phyloP scores from a whole-genome alignment of 106 monocot genomes.

The Platanthera guangdongensis region DNA sequence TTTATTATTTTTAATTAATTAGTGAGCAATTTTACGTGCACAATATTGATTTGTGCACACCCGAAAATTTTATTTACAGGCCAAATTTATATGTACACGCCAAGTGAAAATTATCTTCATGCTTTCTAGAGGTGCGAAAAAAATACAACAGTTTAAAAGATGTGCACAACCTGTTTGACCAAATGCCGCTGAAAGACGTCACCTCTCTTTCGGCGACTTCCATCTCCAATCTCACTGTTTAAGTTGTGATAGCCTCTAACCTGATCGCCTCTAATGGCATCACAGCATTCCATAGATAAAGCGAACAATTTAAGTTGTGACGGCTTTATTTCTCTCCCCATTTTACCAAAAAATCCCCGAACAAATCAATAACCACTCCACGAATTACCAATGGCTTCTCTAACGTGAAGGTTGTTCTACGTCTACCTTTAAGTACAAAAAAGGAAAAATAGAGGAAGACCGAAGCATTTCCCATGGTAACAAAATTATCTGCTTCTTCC shows the following conservation, averaged over 20 bases:
- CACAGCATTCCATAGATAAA: conserved; percentile 10
- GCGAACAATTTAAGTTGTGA: conserved; percentile 4
- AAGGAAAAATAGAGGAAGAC: conserved; percentile 23
- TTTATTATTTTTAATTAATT: no score
- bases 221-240: conserved; percentile 15
- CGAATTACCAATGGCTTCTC: conserved; percentile 6
- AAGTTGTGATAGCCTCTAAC: no score
- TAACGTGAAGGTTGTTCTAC: neutral
- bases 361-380: neutral
- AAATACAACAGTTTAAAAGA: no score
- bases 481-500: neutral
- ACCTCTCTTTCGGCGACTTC: neutral
- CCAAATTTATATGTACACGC: no score
- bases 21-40: no score
- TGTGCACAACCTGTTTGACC: no score
- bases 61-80: no score
- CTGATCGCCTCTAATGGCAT: conserved; percentile 15
- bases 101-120: no score
- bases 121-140: no score
- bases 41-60: no score
- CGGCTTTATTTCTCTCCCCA: conserved; percentile 5
- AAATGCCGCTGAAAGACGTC: no score
- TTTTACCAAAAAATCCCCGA: neutral
- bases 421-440: neutral
- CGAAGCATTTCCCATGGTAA: neutral